phyloP scores from a whole-genome alignment of 768 basidiomycete genomes.

The Lentinus brumalis region DNA sequence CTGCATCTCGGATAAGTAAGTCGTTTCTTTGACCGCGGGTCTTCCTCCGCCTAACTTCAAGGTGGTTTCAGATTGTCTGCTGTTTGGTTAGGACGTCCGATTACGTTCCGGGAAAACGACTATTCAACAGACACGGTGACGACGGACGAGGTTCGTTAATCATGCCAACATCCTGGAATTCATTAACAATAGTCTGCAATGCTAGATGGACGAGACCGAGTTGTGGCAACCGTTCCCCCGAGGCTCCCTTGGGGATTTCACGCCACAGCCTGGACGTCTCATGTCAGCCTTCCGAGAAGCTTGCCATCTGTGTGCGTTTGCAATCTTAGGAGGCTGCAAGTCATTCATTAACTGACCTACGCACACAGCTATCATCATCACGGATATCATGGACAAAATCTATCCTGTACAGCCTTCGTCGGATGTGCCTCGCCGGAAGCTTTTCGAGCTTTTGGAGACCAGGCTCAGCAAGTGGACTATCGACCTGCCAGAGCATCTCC shows the following conservation, averaged over 20 bases:
- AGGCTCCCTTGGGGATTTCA: constrained; percentile 36
- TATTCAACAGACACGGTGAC: constrained; percentile 43
- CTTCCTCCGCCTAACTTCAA: neutral
- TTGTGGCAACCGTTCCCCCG: constrained; percentile 54
- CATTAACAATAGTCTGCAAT: neutral
- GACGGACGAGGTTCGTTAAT: constrained; percentile 46
- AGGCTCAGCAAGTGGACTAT: constrained; percentile 76
- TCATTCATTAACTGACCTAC: neutral
- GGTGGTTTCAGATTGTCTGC: constrained; percentile 59
- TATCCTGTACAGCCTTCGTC: constrained; percentile 65
- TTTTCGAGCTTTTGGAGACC: constrained; percentile 60
- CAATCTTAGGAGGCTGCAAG: neutral
- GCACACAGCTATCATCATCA: constrained; percentile 60
- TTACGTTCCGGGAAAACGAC: constrained; percentile 25
- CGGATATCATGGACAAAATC: constrained; percentile 63
- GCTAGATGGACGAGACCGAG: constrained; percentile 60
- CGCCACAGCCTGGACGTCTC: constrained; percentile 47
- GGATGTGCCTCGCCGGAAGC: constrained; percentile 47
- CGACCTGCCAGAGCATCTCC: constrained; percentile 62
- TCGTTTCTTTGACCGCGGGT: constrained; percentile 5
- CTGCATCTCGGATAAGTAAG: constrained; percentile 68
- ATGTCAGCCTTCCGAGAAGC: constrained; percentile 60
- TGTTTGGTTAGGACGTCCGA: constrained; percentile 64
- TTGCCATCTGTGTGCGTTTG: constrained; percentile 57
- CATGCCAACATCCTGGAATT: neutral